Evolutionary conservation across 257 asterid genomes (phyloP).

Genomic region (Lycium barbarum): DNA sequence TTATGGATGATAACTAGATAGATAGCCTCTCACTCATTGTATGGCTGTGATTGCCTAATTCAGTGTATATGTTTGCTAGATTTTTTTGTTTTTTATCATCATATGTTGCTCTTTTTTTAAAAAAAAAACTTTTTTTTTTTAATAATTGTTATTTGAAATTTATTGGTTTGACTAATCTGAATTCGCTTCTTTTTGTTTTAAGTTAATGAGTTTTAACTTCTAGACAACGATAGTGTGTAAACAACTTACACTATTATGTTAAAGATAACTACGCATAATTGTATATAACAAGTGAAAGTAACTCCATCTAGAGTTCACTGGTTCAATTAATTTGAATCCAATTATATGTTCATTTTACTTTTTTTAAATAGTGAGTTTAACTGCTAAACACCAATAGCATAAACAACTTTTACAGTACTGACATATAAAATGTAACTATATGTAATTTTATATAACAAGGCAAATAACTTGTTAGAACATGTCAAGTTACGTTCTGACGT

Average conservation of each 20-base stretch:
- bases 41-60: constrained; percentile 63
- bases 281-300: not conserved
- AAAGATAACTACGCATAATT: not conserved
- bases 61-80: not conserved
- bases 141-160: not conserved
- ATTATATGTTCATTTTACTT: not conserved
- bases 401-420: not conserved
- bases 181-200: not conserved
- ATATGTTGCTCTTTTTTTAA: not conserved
- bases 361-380: no score
- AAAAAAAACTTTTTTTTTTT: no score
- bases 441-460: not conserved
- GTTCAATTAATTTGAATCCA: not conserved
- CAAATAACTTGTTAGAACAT: not conserved
- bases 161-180: not conserved
- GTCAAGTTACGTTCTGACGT: not conserved
- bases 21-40: constrained; percentile 81
- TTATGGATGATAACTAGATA: constrained; percentile 57
- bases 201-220: not conserved
- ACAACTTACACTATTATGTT: not conserved
- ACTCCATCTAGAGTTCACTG: not conserved
- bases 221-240: not conserved
- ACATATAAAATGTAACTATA: not conserved
- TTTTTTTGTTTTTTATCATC: not conserved
- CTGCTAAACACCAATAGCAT: not conserved